phyloP scores from a whole-genome alignment of 106 monocot genomes.

The Iris macrosiphon region DNA sequence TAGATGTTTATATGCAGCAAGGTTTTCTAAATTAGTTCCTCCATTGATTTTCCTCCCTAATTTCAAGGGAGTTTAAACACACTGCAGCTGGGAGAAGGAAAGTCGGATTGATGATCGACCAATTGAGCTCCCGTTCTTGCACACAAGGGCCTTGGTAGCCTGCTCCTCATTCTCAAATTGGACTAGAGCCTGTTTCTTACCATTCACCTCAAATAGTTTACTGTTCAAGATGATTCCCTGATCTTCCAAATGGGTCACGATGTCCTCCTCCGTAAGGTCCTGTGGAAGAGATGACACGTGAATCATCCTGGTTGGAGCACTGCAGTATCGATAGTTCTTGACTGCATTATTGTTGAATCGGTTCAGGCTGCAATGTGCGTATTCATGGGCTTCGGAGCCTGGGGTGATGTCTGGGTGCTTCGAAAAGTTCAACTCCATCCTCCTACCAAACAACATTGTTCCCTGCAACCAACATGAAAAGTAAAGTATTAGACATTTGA shows the following conservation, averaged over 20 bases:
- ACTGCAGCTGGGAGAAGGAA: slow-evolving; percentile 88
- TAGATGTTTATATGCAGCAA: no score
- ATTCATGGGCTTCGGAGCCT: slow-evolving; percentile 46
- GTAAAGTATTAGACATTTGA: no score
- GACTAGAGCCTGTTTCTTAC: slow-evolving; percentile 78
- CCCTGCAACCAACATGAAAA: slow-evolving; percentile 20
- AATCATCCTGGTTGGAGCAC: slow-evolving; percentile 80
- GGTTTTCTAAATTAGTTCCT: no score
- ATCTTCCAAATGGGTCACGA: slow-evolving; percentile 48
- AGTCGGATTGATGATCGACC: slow-evolving; percentile 56
- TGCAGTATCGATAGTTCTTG: slow-evolving; percentile 75
- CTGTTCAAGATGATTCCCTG: slow-evolving; percentile 50
- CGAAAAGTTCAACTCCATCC: slow-evolving; percentile 58
- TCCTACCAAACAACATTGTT: slow-evolving; percentile 43
- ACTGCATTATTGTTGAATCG: slow-evolving; percentile 52
- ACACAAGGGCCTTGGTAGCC: slow-evolving; percentile 79
- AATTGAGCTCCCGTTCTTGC: slow-evolving; percentile 63
- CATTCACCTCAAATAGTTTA: slow-evolving; percentile 73
- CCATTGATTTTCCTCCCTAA: no score
- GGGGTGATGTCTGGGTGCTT: slow-evolving; percentile 58
- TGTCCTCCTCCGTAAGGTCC: slow-evolving; percentile 62
- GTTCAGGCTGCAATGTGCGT: slow-evolving; percentile 45
- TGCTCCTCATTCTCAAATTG: slow-evolving; percentile 74
- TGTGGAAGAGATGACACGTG: slow-evolving; percentile 67
- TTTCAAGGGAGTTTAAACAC: slow-evolving; percentile 26